Conservation (phyloP, 257 asterid genomes). For the Nicotiana noctiflora region DNA sequence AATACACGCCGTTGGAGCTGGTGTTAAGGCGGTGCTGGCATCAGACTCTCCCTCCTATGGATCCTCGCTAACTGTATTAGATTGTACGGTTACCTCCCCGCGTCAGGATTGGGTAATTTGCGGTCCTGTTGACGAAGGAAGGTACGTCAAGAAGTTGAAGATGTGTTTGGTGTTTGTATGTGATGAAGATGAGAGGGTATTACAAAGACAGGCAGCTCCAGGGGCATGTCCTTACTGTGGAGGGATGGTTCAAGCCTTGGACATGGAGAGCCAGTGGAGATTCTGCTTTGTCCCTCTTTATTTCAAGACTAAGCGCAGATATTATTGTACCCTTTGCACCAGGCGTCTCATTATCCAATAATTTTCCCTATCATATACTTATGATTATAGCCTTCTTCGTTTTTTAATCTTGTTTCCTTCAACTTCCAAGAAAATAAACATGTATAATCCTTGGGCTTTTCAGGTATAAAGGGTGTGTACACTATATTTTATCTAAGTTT, state of each 20-base stretch:
- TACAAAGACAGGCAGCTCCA: constrained; percentile 65
- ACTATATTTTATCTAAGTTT: not conserved
- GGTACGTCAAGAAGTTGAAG: not conserved
- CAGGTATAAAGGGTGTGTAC: not conserved
- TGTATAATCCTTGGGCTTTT: not conserved
- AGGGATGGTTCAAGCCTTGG: constrained; percentile 81
- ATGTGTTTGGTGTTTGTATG: constrained; percentile 86
- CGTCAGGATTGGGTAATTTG: not conserved
- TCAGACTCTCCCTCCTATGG: not conserved
- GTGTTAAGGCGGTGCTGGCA: not conserved
- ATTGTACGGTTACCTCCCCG: not conserved
- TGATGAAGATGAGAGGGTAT: constrained; percentile 75
- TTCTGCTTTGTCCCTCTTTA: constrained; percentile 75
- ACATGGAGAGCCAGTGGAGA: constrained; percentile 74
- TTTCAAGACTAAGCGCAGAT: constrained; percentile 62
- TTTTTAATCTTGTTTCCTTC: not conserved
- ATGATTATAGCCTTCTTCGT: not conserved
- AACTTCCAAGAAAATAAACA: not conserved
- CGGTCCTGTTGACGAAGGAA: not conserved
- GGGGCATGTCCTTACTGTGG: constrained; percentile 93
- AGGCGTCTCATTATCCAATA: constrained; percentile 51
- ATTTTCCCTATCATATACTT: not conserved
- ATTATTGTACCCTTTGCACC: constrained; percentile 59
- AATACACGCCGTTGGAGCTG: not conserved
- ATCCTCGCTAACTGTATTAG: too few species aligned